Evolutionary conservation across 2,329 filamentous ascomycete species (phyloP), one percentile per base, ranked within the genome.

Genomic region (Diaporthe nobilis): DNA sequence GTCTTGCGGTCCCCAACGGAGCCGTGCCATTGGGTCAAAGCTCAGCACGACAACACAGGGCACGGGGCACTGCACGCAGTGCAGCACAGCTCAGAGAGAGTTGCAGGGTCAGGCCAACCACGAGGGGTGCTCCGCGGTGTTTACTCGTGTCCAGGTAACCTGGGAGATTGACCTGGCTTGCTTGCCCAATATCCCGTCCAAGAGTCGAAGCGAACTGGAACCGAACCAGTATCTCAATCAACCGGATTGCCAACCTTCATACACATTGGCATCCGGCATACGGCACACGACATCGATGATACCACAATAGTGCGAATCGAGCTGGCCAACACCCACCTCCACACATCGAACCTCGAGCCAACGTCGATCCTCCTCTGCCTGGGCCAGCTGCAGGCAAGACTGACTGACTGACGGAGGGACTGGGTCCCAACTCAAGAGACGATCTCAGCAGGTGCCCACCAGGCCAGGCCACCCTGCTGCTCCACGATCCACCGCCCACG

Each of bases 401-500:
- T 28, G 47, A 73, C 49, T 22, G 44, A 61, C 49, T 22, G 44
- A 61, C 37, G 17, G 44, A 61, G 31, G 17, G 20, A 13, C 42
- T 22, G n/a, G n/a, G 37, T 39, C 37, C 37, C 44, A 15, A 39
- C 53, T 58, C 51, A 12, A 72, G 42, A 60, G 49, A 31, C 71
- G 22, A 61, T 72, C 71, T 61, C 55, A 61, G 49, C 58, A 13
- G 71, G 71, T 65, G 71, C 60, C 71, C 71, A 73, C 61, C 61
- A 47, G 25, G 25, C 61, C 39, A 47, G 61, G 42, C 61, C 61
- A 65, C 71, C 51, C 61, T 55, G 58, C 47, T 73, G 71, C 71
- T 73, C 71, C 71, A 73, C 47, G 58, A 67, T 73, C 65, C 65
- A 70, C 65, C n/a, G 65, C 65, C 49, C 49, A 70, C 49, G 65